Evolutionary conservation across 345 rosid genomes (phyloP).

Genomic region (Eutrema japonicum): DNA sequence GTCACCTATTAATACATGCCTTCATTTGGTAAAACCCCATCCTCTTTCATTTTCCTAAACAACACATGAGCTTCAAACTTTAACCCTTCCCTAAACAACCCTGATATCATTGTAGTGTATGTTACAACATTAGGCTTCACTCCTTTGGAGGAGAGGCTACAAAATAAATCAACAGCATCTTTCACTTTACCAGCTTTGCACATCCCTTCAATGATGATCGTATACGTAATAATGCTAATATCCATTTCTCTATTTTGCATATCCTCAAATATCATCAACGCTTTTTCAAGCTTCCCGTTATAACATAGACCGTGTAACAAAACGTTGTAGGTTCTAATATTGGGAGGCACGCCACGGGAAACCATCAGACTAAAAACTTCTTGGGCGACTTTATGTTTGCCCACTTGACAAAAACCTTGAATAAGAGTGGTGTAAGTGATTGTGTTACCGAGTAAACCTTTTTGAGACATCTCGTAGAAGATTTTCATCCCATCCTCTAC

Average conservation of each 20-base stretch:
- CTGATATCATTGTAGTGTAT: slow-evolving; percentile 38
- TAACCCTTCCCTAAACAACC: slow-evolving; percentile 36
- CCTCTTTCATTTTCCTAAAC: slow-evolving; percentile 39
- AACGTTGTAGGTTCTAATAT: slow-evolving; percentile 38
- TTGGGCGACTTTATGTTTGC: slow-evolving; percentile 31
- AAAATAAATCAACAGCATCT: slow-evolving; percentile 33
- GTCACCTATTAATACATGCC: slow-evolving; percentile 3
- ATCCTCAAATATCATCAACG: slow-evolving; percentile 33
- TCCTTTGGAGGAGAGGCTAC: slow-evolving; percentile 37
- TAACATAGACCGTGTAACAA: slow-evolving; percentile 37
- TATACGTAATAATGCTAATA: slow-evolving; percentile 31
- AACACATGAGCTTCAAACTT: slow-evolving; percentile 37
- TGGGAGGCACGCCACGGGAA: slow-evolving; percentile 36
- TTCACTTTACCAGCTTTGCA: slow-evolving; percentile 37
- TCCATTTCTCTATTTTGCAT: slow-evolving; percentile 30
- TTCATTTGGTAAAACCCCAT: slow-evolving; percentile 13
- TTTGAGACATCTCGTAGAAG: slow-evolving; percentile 35
- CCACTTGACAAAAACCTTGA: slow-evolving; percentile 38
- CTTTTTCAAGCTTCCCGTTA: slow-evolving; percentile 34
- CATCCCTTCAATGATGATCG: slow-evolving; percentile 36
- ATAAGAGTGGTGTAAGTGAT: slow-evolving; percentile 37
- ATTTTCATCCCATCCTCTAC: slow-evolving; percentile 30
- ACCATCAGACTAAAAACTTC: slow-evolving; percentile 38
- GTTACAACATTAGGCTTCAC: slow-evolving; percentile 38
- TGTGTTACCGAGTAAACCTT: slow-evolving; percentile 34